Conservation (phyloP, 2,329 filamentous ascomycete genomes). For the Exutisphaerella laricina region DNA sequence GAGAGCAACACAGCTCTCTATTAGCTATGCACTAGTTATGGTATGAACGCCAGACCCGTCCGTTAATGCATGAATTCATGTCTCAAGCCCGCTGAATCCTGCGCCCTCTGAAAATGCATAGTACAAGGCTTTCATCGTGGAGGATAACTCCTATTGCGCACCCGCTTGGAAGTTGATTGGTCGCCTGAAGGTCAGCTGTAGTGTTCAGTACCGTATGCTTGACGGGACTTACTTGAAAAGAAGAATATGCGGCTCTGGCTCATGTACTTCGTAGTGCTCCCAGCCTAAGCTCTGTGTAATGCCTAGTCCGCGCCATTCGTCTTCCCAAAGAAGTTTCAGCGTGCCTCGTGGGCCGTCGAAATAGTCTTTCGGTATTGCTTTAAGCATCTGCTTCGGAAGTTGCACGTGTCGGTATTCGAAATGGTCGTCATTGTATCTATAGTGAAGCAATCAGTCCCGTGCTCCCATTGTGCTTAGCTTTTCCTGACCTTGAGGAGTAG, state of each 20-base stretch:
- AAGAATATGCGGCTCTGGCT: constrained; percentile 96
- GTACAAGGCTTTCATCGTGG: not conserved
- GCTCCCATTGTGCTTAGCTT: too few relatives aligned
- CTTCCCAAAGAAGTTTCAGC: constrained; percentile 93
- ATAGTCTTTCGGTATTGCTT: constrained; percentile 91
- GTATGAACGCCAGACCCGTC: too few relatives aligned
- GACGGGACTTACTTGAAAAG: constrained; percentile 82
- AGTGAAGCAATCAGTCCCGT: constrained; percentile 9
- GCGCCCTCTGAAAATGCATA: not conserved
- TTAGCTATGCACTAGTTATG: too few relatives aligned
- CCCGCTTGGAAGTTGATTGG: constrained; percentile 19
- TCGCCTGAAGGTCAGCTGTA: too few relatives aligned
- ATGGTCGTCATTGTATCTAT: constrained; percentile 90
- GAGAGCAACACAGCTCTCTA: too few relatives aligned
- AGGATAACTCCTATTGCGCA: constrained; percentile 5
- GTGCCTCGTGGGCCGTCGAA: constrained; percentile 86
- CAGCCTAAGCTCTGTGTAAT: constrained; percentile 99
- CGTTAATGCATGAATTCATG: constrained; percentile 1
- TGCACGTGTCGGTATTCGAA: constrained; percentile 98
- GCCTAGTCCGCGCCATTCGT: constrained; percentile 94
- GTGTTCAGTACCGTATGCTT: too few relatives aligned
- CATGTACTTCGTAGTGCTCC: constrained; percentile 99
- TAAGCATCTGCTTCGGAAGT: constrained; percentile 96
- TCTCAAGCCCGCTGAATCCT: too few relatives aligned
- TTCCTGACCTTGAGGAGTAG: constrained; percentile 87